A percentile compares a stretch with the other conserved stretches of the same genome.
Conservation (phyloP, 2,329 filamentous ascomycete genomes). For the Penicillium sp. region DNA sequence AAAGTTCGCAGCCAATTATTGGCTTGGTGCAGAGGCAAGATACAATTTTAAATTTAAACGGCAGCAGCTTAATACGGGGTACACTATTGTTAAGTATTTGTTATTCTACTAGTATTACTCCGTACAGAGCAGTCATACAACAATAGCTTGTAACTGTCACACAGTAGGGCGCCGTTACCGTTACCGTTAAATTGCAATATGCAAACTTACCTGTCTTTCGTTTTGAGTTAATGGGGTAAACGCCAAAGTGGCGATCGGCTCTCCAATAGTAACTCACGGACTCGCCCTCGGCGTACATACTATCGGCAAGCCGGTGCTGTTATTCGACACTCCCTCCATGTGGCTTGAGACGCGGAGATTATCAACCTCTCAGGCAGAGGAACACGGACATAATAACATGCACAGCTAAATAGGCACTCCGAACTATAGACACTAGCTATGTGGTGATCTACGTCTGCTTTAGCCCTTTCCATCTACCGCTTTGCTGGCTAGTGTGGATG, state of each 20-base stretch:
- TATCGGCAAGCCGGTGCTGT: background rate
- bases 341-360: background rate
- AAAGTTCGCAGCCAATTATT: too few species aligned
- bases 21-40: too few species aligned
- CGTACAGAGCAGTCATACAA: too few species aligned
- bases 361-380: background rate
- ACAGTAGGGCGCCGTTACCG: too few species aligned
- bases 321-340: background rate
- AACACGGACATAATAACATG: background rate
- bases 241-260: background rate
- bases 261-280: background rate
- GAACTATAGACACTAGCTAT: background rate
- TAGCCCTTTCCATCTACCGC: background rate
- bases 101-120: too few species aligned
- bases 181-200: too few species aligned
- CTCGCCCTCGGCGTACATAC: background rate
- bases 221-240: background rate
- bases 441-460: background rate
- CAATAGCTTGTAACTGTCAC: too few species aligned
- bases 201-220: too few species aligned
- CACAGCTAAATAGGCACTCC: too few species aligned
- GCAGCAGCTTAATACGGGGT: too few species aligned
- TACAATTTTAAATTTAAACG: too few species aligned
- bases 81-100: too few species aligned
- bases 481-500: background rate